Evolutionary conservation across 2,329 filamentous ascomycete genomes (phyloP), one percentile per base, ranked within the genome.

Genomic region (Corynespora cassiicola): DNA sequence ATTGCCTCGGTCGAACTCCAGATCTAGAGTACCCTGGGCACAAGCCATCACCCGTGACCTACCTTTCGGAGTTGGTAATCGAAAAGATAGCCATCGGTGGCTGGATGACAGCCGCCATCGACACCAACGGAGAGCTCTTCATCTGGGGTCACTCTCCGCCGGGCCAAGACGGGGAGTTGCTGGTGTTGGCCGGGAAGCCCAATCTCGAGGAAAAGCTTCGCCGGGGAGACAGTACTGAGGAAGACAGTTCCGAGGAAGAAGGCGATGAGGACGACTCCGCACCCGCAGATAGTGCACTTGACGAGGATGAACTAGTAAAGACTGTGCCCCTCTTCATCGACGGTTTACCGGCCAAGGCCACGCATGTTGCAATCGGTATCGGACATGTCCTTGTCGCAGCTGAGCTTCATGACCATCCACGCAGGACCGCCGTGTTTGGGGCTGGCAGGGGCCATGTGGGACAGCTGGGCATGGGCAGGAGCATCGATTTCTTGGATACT

Each of bases 111-210:
- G 60, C 57, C n/a, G 62, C 61, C 0, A 10, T 66, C 9, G 53
- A 52, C 24, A 29, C 38, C n/a, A 56, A 65, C 6, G 61, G 61
- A 1, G 63, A 66, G 37, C 29, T 68, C 5, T 66, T 54, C 24
- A 7, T 68, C 5, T 68, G 65, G 65, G 65, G 65, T 3, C 56
- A 63, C 32, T 42, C 54, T 5, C 50, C 39, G 36, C 59, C 60
- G n/a, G 60, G 56, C 4, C 36, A 36, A 8, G 28, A 26, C 1
- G 42, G 24, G 2, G 51, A 61, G 17, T 17, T 64, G 5, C 18
- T n/a, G 6, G 50, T 58, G n/a, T 26, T 64, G 18, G 34, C 24
- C 16, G 25, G 14, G 3, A 30, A 6, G 14, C 5, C 15, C 2
- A 26, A 10, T 7, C 20, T 19, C 1, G 35, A 31, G 3, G n/a